Base-by-base conservation (phyloP, 768 basidiomycete genomes). In the Hydnum rufescens region DNA sequence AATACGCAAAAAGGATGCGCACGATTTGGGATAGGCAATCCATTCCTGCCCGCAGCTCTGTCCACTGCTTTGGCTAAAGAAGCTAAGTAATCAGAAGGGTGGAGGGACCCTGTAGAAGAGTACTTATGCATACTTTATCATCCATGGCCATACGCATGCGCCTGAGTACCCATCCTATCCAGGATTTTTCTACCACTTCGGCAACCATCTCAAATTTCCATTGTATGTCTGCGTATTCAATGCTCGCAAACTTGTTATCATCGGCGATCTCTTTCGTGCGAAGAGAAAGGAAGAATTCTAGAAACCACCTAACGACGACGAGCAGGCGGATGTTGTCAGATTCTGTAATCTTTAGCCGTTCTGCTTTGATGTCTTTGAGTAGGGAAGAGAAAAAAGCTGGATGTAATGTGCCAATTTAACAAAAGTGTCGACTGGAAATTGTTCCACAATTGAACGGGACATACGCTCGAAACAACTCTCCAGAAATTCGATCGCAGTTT, bases 321-420 rank as follows among this genome's bases (percentile, higher is more conserved):
- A 97, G 71, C 25, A 95, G 70, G 4, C 95, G 80, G 52, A 92
- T 74, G 60, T 92, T 82, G 63, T 97, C 95, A 59, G 89, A 87
- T 61, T 95, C 89, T n/a, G 81, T 80, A 57, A 99, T 78, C 65
- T 92, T 90, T 51, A 82, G 73, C 43, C 90, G 74, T 65, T 97
- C 87, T 55, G 85, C 84, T 54, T 82, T 78, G 63, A 99, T 96
- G 62, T 97, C 95, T 65, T 83, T 92, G 55, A 97, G 69, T 31
- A 97, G 69, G 2, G 77, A 77, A 16, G 76, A 67, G 48, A 97
- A 74, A 67, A 97, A 92, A n/a, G 77, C 89, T 95, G 62, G n/a
- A 44, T 3, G 29, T 5, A 46, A 52, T 3, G 4, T 2, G 5
- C n/a, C n/a, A n/a, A n/a, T n/a, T n/a, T n/a, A n/a, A n/a, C n/a